These are phyloP conservation scores for Candida ovalis DNA, from an alignment of 805 yeast genomes.

Conservation along the genomic window DNA sequence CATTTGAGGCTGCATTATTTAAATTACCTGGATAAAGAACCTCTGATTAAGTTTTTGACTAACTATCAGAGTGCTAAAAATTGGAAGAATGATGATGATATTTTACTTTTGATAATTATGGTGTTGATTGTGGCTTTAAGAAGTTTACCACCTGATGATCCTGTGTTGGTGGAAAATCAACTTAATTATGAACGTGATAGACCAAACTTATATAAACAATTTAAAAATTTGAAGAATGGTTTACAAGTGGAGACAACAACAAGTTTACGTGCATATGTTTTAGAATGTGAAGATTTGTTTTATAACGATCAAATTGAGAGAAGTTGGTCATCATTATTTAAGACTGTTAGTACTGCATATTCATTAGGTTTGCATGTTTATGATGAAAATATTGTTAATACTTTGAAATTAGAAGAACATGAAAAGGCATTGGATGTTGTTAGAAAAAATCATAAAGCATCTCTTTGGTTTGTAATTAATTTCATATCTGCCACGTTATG, in stretches of 20 bases:
- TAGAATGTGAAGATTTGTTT: constrained; percentile 50
- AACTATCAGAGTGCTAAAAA: constrained; percentile 31
- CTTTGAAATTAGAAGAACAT: constrained; percentile 29
- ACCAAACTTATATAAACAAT: constrained; percentile 36
- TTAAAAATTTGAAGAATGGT: constrained; percentile 43
- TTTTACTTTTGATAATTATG: constrained; percentile 40
- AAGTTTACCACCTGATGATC: constrained; percentile 28
- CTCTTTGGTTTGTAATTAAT: constrained; percentile 49
- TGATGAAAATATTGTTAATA: constrained; percentile 30
- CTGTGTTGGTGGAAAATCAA: constrained; percentile 19
- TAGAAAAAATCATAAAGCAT: constrained; percentile 35
- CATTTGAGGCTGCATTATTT: constrained; percentile 36
- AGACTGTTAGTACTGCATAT: constrained; percentile 45
- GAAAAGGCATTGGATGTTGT: constrained; percentile 28
- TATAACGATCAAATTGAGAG: constrained; percentile 47
- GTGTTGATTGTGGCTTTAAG: constrained; percentile 39
- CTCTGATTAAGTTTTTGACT: constrained; percentile 35
- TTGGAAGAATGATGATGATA: constrained; percentile 49
- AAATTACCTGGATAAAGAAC: constrained; percentile 35
- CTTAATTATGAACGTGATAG: constrained; percentile 22
- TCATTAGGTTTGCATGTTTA: constrained; percentile 49
- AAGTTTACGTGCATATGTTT: constrained; percentile 46
- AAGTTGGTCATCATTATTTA: constrained; percentile 50
- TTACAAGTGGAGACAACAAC: constrained; percentile 43
- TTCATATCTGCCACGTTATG: constrained; percentile 46